These are phyloP conservation scores for Alopecurus myosuroides DNA, from an alignment of 176 grass and related monocot species.

Conservation along the genomic window DNA sequence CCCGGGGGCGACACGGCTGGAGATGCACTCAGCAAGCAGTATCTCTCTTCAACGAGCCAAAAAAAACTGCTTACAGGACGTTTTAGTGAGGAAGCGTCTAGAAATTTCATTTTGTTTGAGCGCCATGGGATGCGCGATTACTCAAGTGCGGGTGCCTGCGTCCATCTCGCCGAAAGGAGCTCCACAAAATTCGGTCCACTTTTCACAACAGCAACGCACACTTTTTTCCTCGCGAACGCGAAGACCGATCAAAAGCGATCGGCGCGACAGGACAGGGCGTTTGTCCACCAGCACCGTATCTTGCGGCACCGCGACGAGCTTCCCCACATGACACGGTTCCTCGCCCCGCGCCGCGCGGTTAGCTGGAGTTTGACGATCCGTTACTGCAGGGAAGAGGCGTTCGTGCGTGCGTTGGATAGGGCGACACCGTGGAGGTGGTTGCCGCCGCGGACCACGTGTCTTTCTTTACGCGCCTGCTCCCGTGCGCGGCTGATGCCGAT, in stretches of 20 bases:
- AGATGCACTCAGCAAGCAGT: too few relatives aligned
- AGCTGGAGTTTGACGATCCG: slow-evolving; percentile 28
- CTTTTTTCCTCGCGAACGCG: not conserved
- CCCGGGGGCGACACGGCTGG: too few relatives aligned
- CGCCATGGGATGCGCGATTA: not conserved
- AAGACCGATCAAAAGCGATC: slow-evolving; percentile 6
- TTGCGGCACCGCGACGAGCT: not conserved
- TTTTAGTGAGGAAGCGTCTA: not conserved
- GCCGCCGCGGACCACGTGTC: slow-evolving; percentile 48
- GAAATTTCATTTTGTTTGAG: too few relatives aligned
- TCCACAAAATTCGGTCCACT: not conserved
- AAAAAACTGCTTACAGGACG: too few relatives aligned
- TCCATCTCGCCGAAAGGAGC: not conserved
- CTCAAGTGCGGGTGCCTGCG: not conserved
- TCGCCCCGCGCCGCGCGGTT: not conserved
- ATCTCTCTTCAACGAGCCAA: too few relatives aligned
- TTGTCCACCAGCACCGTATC: slow-evolving; percentile 24
- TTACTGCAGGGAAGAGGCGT: slow-evolving; percentile 12
- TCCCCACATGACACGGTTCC: slow-evolving; percentile 27
- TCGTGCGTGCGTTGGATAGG: slow-evolving; percentile 27
- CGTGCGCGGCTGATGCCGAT: slow-evolving; percentile 32
- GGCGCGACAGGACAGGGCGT: not conserved
- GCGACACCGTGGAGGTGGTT: slow-evolving; percentile 15
- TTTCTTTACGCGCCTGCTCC: slow-evolving; percentile 24
- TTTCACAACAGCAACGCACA: not conserved